phyloP scores from a whole-genome alignment of 305 asterid species.

The Fraxinus dipetala region DNA sequence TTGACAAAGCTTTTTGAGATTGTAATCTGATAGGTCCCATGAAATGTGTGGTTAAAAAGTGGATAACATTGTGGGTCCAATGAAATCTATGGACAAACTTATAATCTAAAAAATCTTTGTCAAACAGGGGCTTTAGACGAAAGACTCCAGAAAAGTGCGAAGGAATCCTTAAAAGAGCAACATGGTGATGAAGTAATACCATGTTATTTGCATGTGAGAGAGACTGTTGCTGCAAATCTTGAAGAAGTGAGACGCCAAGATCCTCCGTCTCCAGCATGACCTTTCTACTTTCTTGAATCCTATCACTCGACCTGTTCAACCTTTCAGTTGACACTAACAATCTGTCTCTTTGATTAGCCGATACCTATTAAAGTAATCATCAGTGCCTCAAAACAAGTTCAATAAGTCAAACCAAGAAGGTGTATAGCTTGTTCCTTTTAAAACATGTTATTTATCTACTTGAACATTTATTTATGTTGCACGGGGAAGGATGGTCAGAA shows the following conservation, averaged over 20 bases:
- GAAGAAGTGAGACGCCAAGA: conserved; percentile 81
- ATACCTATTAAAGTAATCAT: conserved; percentile 41
- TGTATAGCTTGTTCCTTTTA: neutral
- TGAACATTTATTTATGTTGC: neutral
- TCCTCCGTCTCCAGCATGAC: conserved; percentile 86
- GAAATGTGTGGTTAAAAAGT: no score
- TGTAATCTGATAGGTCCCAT: no score
- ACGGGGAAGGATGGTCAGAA: neutral
- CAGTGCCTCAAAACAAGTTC: conserved; percentile 6
- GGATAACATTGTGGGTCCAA: no score
- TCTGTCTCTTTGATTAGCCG: conserved; percentile 71
- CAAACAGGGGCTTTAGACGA: neutral
- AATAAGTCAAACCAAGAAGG: neutral
- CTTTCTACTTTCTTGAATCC: conserved; percentile 68
- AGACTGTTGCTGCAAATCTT: conserved; percentile 73
- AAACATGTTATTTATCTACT: neutral
- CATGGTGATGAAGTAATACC: conserved; percentile 33
- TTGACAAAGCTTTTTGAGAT: no score
- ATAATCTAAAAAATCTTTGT: no score
- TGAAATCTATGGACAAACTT: no score
- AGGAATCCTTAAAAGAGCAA: neutral
- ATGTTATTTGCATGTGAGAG: conserved; percentile 58
- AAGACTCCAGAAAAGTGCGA: neutral
- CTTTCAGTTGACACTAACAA: conserved; percentile 51
- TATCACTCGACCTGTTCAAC: conserved; percentile 57